Conservation (phyloP, 2,329 filamentous ascomycete genomes). For the Sclerotinia subarctica region DNA sequence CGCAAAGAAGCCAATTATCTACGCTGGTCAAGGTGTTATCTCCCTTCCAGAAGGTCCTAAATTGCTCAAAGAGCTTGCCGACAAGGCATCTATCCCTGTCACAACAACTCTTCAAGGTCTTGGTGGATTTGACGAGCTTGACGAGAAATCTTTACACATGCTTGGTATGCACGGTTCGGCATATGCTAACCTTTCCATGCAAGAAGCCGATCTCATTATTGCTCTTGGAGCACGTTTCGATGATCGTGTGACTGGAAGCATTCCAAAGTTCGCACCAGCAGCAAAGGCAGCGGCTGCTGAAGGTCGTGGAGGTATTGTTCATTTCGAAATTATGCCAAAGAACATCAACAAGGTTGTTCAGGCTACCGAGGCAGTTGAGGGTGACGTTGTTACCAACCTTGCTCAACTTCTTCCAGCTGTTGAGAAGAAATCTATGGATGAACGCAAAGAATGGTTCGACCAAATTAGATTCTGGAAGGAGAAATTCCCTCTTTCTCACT, state of each 20-base stretch:
- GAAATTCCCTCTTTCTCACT: constrained; percentile 80
- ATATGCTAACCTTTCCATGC: constrained; percentile 97
- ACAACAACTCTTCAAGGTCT: constrained; percentile 94
- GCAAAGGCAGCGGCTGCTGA: constrained; percentile 82
- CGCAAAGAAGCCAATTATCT: constrained; percentile 91
- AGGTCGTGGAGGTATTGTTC: constrained; percentile 87
- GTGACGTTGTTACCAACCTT: constrained; percentile 82
- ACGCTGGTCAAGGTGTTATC: constrained; percentile 88
- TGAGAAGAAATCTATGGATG: constrained; percentile 55
- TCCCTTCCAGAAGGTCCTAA: constrained; percentile 73
- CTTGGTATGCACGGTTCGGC: constrained; percentile 97
- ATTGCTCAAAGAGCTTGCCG: constrained; percentile 79
- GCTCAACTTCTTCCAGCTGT: constrained; percentile 70
- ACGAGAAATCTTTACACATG: constrained; percentile 95
- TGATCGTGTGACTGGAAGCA: constrained; percentile 82
- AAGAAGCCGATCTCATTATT: constrained; percentile 93
- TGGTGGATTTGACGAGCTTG: constrained; percentile 87
- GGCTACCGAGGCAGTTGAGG: constrained; percentile 91
- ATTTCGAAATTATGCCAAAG: constrained; percentile 99
- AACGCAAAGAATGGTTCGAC: constrained; percentile 80
- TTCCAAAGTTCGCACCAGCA: constrained; percentile 83
- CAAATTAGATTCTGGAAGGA: constrained; percentile 90
- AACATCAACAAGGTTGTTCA: constrained; percentile 99
- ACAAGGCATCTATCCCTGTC: constrained; percentile 89
- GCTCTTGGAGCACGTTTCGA: constrained; percentile 93